Conservation (phyloP, 1,284 basidiomycete genomes). For the Fomitopsis betulina region DNA sequence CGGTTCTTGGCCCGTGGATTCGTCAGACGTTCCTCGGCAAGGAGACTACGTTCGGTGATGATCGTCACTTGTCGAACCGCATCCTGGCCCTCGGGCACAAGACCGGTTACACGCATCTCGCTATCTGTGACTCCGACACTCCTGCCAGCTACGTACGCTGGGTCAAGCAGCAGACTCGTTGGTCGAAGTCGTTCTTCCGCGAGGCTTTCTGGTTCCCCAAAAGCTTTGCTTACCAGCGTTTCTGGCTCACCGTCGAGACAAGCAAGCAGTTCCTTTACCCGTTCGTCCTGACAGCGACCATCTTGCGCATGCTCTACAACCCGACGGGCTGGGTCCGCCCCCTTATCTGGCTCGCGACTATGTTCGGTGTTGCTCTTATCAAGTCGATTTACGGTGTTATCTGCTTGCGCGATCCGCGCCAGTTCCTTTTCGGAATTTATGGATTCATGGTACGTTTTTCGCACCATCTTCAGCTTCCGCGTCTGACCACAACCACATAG, state of each 20-base stretch:
- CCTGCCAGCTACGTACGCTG: slow-evolving; percentile 19
- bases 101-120: slow-evolving; percentile 18
- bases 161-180: slow-evolving; percentile 23
- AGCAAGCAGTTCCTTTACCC: slow-evolving; percentile 20
- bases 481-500: slow-evolving; percentile 1
- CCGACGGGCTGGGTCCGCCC: slow-evolving; percentile 14
- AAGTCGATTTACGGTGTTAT: slow-evolving; percentile 18
- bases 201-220: slow-evolving; percentile 21
- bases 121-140: slow-evolving; percentile 19
- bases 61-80: slow-evolving; percentile 16
- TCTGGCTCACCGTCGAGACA: slow-evolving; percentile 21
- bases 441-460: slow-evolving; percentile 12
- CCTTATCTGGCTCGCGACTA: slow-evolving; percentile 17
- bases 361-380: slow-evolving; percentile 19
- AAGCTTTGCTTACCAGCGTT: slow-evolving; percentile 15
- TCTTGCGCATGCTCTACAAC: slow-evolving; percentile 16
- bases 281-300: slow-evolving; percentile 17
- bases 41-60: slow-evolving; percentile 19
- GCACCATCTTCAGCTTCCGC: not conserved
- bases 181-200: slow-evolving; percentile 22
- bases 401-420: slow-evolving; percentile 10
- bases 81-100: slow-evolving; percentile 16
- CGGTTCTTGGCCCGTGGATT: slow-evolving; percentile 20
- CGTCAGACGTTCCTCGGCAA: slow-evolving; percentile 19
- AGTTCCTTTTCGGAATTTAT: slow-evolving; percentile 17